Base-by-base conservation (phyloP, 768 basidiomycete species). In the Macrocybe gigantea region DNA sequence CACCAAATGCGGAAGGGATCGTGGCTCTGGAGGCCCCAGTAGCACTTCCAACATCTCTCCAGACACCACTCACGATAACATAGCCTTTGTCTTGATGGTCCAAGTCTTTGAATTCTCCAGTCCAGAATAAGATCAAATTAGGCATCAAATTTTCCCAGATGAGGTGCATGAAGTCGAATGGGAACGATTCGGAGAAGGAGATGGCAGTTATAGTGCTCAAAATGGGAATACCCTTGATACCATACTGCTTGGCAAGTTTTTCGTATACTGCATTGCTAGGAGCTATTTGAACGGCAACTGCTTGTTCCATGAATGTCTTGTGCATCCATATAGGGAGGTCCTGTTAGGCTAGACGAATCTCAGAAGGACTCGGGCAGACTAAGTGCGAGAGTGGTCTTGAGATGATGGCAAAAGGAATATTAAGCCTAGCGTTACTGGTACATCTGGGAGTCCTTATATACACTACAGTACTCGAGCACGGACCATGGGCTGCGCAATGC, bases 151-250 rank as follows among this genome's bases (percentile, higher is more conserved):
- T 78, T 49, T 74, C 72, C 53, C 58, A 70, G 22, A 77, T 57
- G 0, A 74, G 61, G 44, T 80, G 76, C 70, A 78, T 76, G 58
- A 75, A 73, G 44, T 79, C 74, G 50, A 69, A 67, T 0, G 73
- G 74, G 14, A 74, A 71, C 8, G 69, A 69, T 3, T 13, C 1
- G 1, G 75, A 67, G 50, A 73, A 69, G 5, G 56, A 56, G 15
- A 74, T 48, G 0, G 66, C 70, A 1, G 53, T 45, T 1, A 74
- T 60, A 10, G 31, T 9, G 11, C 22, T 1, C 9, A 70, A 60
- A 1, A 65, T 35, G 3, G 68, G 49, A 12, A 55, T 10, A 22
- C 59, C 62, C 12, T 64, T 63, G 48, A 66, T 60, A 9, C 69
- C 66, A 29, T 53, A 60, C 14, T 51, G 14, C 41, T 55, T 65